Evolutionary conservation across 352 stramenopile species (phyloP).

Genomic region (Salisapilia sapeloensis): DNA sequence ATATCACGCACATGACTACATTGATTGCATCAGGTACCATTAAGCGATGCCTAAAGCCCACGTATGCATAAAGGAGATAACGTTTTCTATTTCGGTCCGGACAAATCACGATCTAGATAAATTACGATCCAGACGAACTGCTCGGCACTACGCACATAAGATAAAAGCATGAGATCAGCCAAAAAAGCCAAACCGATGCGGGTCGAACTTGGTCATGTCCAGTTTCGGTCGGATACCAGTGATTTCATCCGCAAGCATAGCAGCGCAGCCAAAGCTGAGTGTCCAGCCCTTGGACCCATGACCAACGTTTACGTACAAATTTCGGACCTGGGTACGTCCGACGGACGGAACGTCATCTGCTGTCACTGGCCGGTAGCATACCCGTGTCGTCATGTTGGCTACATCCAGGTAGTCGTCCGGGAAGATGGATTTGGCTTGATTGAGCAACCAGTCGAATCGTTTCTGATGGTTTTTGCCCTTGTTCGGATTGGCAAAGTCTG

Average conservation of each 20-base stretch:
- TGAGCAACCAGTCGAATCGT: constrained; percentile 61
- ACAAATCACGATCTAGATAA: no score
- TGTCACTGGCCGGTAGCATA: constrained; percentile 69
- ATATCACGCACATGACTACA: no score
- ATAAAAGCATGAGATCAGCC: constrained; percentile 8
- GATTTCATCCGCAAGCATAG: constrained; percentile 66
- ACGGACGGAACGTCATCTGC: constrained; percentile 73
- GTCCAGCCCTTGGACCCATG: constrained; percentile 78
- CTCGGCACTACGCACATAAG: no score
- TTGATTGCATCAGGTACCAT: no score
- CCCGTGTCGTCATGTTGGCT: constrained; percentile 56
- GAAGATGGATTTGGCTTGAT: constrained; percentile 61
- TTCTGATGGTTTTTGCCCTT: constrained; percentile 30
- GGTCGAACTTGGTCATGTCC: constrained; percentile 69
- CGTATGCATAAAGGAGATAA: no score
- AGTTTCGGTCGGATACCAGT: constrained; percentile 57
- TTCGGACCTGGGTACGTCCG: constrained; percentile 57
- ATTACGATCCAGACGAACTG: no score
- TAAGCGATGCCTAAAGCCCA: no score
- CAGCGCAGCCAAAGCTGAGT: constrained; percentile 60
- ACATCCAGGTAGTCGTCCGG: constrained; percentile 69
- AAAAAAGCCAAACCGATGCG: constrained; percentile 63
- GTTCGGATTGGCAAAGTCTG: constrained; percentile 67
- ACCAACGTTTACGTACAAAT: constrained; percentile 74
- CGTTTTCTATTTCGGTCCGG: no score